Base-by-base conservation (phyloP, 2,329 filamentous ascomycete genomes). In the Talaromyces sp. region DNA sequence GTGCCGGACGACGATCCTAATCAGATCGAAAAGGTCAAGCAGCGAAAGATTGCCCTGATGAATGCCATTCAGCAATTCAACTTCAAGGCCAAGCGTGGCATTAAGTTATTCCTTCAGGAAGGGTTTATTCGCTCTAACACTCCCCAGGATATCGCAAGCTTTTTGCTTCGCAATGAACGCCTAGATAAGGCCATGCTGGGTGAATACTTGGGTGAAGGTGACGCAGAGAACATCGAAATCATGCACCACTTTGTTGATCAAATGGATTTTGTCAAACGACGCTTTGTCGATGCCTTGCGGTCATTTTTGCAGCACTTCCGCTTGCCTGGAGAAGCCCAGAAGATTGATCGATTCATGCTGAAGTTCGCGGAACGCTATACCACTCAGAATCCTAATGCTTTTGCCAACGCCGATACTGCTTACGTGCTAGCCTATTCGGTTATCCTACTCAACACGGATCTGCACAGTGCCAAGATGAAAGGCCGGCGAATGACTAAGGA, bases 341-440 rank as follows among this genome's bases (percentile, higher is more conserved):
- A 99, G 78, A 99, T 99, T 62, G 94, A 99, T 84, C 90, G 94
- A 43, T 96, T 97, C 75, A 97, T 99, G 94, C 79, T 99, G 61
- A 99, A 99, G 72, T 99, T 97, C 75, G 94, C 94, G 9, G 93
- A 97, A 72, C 87, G 93, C 55, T 99, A 99, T 70, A 89, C 96
- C 47, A 88, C 87, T 55, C 92, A 92, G 27, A 99, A 99, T 63
- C 94, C 94, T 0, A 96, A 96, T 67, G 93, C 94, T 1, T 99
- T 96, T 72, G 94, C 94, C 32, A 99, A 97, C 66, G 95, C 94
- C 2, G 95, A 99, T 70, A 99, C 95, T 0, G 93, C 94, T 13
- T 99, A 99, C 63, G 91, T 99, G 8, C 80, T 99, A 33, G 88
- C 91, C 0, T 99, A 99, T 74, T 97, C 93, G 0, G 94, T 97